phyloP scores from a whole-genome alignment of 371 early-diverging fungal genomes.

The Smittium culicis region DNA sequence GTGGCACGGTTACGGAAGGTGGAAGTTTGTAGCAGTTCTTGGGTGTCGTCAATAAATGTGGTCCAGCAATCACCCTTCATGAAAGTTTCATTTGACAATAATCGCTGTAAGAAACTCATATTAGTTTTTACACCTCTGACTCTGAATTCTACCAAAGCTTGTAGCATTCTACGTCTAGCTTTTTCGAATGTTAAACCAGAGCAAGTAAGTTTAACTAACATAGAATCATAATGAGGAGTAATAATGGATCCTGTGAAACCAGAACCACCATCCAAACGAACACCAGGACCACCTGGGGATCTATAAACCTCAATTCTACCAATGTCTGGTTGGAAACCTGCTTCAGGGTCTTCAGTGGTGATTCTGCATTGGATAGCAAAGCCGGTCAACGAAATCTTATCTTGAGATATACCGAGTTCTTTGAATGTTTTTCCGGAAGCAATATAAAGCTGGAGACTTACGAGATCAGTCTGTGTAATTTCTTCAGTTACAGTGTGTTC shows the following conservation, averaged over 20 bases:
- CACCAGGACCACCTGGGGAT: slow-evolving; percentile 76
- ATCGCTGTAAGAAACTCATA: slow-evolving; percentile 77
- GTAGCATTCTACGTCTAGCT: slow-evolving; percentile 72
- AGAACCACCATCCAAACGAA: slow-evolving; percentile 80
- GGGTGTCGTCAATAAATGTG: slow-evolving; percentile 91
- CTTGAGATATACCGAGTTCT: slow-evolving; percentile 71
- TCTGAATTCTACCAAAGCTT: slow-evolving; percentile 82
- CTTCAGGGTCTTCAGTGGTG: slow-evolving; percentile 82
- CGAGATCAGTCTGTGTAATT: slow-evolving; percentile 86
- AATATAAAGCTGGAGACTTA: slow-evolving; percentile 81
- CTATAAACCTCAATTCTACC: slow-evolving; percentile 87
- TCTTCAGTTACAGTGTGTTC: slow-evolving; percentile 91
- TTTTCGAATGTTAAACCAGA: slow-evolving; percentile 71
- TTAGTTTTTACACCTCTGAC: slow-evolving; percentile 94
- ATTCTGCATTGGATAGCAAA: slow-evolving; percentile 91
- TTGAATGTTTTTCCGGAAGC: slow-evolving; percentile 70
- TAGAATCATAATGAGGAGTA: slow-evolving; percentile 90
- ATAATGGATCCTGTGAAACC: slow-evolving; percentile 82
- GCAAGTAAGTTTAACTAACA: slow-evolving; percentile 86
- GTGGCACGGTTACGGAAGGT: slow-evolving; percentile 72
- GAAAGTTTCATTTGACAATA: slow-evolving; percentile 66
- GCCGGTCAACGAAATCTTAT: slow-evolving; percentile 59
- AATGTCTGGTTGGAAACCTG: slow-evolving; percentile 85
- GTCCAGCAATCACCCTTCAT: slow-evolving; percentile 77
- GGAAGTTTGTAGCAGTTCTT: slow-evolving; percentile 62